Conservation (phyloP, 2,329 filamentous ascomycete genomes). For the Aureobasidium musti region DNA sequence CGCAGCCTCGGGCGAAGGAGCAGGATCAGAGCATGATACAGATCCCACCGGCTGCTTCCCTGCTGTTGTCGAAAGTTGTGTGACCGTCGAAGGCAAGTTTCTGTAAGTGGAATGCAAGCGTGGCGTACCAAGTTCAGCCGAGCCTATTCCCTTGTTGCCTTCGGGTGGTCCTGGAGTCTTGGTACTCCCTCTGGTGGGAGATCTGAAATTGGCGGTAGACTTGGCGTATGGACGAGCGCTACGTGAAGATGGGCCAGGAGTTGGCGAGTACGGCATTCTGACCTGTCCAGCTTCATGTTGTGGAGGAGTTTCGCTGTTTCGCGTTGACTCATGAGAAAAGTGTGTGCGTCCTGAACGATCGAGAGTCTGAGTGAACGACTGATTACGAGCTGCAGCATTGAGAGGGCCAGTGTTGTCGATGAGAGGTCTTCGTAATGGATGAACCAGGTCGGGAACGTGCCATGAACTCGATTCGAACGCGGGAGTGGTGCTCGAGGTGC, state of each 20-base stretch:
- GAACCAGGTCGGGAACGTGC: not conserved
- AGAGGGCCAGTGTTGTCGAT: not conserved
- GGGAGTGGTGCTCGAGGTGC: not conserved
- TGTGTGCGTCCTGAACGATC: too few species aligned
- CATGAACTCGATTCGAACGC: not conserved
- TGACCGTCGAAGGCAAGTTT: not conserved
- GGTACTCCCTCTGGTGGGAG: not conserved
- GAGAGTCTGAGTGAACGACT: not conserved
- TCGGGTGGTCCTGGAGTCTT: not conserved
- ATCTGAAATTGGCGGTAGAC: not conserved
- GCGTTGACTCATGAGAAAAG: too few species aligned
- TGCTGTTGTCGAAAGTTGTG: not conserved
- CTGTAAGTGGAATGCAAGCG: not conserved
- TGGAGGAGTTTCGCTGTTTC: not conserved
- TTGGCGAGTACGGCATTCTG: not conserved
- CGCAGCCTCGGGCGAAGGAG: not conserved
- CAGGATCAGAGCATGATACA: too few species aligned
- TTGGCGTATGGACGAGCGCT: not conserved
- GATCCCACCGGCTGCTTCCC: not conserved
- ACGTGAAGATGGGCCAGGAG: not conserved
- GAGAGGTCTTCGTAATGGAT: not conserved
- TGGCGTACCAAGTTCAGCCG: not conserved
- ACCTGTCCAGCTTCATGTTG: not conserved
- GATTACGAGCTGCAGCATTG: not conserved
- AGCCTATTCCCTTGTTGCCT: not conserved